Evolutionary conservation across 495 filamentous ascomycete species (phyloP).

Genomic region (Cercophora samala): DNA sequence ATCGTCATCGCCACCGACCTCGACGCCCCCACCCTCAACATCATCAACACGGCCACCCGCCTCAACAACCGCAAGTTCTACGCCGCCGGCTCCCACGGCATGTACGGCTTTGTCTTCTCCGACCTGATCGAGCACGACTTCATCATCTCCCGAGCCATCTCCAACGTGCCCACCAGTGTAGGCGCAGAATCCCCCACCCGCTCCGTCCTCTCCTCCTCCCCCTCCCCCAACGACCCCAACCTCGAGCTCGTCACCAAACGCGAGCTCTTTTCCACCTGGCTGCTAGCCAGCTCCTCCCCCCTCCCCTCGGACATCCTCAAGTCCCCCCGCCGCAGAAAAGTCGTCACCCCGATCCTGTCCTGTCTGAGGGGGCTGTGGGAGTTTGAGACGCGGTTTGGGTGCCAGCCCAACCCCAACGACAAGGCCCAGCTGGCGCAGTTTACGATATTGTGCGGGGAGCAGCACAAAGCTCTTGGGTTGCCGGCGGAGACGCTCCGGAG

Average conservation of each 20-base stretch:
- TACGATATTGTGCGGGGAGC: constrained; percentile 70
- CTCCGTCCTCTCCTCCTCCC: constrained; percentile 64
- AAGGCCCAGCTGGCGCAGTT: constrained; percentile 63
- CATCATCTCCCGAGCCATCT: constrained; percentile 76
- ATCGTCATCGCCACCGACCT: constrained; percentile 90
- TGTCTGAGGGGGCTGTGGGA: constrained; percentile 84
- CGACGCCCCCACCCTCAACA: constrained; percentile 63
- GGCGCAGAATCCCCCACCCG: constrained; percentile 74
- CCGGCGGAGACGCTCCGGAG: constrained; percentile 70
- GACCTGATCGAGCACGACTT: constrained; percentile 87
- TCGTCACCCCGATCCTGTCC: constrained; percentile 74
- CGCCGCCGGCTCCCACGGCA: constrained; percentile 78
- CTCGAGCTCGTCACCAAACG: constrained; percentile 85
- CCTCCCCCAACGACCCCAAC: constrained; percentile 65
- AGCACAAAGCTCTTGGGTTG: constrained; percentile 70
- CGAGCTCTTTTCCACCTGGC: constrained; percentile 79
- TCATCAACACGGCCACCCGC: constrained; percentile 79
- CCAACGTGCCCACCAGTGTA: constrained; percentile 64
- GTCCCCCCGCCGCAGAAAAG: constrained; percentile 62
- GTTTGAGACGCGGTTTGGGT: constrained; percentile 55
- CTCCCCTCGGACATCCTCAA: constrained; percentile 67
- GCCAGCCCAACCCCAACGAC: constrained; percentile 50
- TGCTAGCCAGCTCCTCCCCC: constrained; percentile 65
- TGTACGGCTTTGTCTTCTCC: constrained; percentile 93
- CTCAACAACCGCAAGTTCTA: constrained; percentile 78